Evolutionary conservation across 2,329 filamentous ascomycete species (phyloP), one percentile per base, ranked within the genome.

Genomic region (Microdochium trichocladiopsis): DNA sequence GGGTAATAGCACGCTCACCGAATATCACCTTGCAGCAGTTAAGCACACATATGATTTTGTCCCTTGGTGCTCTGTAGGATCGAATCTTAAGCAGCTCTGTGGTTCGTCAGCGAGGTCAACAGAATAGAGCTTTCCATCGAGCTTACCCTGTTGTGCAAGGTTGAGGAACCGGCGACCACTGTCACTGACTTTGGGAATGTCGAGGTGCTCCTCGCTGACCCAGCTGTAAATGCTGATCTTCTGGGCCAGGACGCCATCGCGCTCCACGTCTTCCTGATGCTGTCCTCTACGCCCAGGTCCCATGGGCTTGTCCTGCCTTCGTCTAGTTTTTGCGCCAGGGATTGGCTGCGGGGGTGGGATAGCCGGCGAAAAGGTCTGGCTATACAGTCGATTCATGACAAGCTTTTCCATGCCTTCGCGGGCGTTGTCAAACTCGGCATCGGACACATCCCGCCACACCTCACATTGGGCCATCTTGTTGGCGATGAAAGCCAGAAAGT

Each of bases 21-120:
- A 99, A 97, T 57, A 99, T 97, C 57, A 99, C 95, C 71, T 99
- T 99, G 81, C 94, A 99, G 72, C 92, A 96, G 71, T 99, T 99
- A 52, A 99, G 74, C 47, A 97, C 90, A 68, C 94, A 99, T 49
- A 99, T 97, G 52, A 99, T 94, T 71, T 99, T 99, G 74, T 99
- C 94, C 61, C 94, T 78, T 3, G 94, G 94, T n/a, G 94, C 94
- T 59, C 95, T 84, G 66, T 99, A 99, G 9, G 89, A 94, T 64
- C 93, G 95, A 64, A 99, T 96, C 69, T 99, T 99, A 36, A 95
- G 73, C 14, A 99, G 76, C 69, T 99, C 94, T 90, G 64, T 18
- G n/a, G 28, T 76, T 51, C 18, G 53, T 62, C 51, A 63, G 55
- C 16, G 11, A 41, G 6, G 9, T n/a, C 12, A 4, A 4, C 12